Percentiles rank a stretch among this genome's conserved stretches.
These are phyloP conservation scores for Phytophthora citricola DNA, from an alignment of 352 stramenopile genomes.

Conservation along the genomic window DNA sequence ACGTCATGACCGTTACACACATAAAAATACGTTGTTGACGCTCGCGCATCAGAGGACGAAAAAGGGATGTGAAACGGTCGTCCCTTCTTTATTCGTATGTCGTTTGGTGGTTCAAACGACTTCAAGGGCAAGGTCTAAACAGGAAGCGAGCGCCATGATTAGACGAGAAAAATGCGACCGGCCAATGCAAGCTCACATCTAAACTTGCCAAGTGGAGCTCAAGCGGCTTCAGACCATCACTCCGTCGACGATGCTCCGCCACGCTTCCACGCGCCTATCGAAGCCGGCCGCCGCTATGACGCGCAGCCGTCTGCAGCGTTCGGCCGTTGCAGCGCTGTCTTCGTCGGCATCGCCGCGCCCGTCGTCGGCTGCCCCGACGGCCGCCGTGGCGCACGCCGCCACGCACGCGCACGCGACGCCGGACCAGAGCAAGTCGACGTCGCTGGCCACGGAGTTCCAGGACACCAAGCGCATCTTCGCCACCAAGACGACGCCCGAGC, in stretches of 20 bases:
- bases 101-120: too few species aligned
- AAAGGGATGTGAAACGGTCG: background rate
- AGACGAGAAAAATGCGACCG: background rate
- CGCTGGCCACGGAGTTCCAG: slow-evolving; percentile 56
- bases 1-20: background rate
- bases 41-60: background rate
- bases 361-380: slow-evolving; percentile 21
- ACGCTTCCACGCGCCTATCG: slow-evolving; percentile 27
- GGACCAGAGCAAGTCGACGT: slow-evolving; percentile 13
- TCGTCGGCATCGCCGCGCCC: slow-evolving; percentile 27
- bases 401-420: slow-evolving; percentile 16
- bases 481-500: slow-evolving; percentile 82
- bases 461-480: slow-evolving; percentile 87
- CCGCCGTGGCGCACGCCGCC: slow-evolving; percentile 12
- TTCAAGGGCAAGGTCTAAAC: too few species aligned
- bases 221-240: slow-evolving; percentile 13
- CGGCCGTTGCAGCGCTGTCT: slow-evolving; percentile 11
- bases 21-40: slow-evolving; percentile 1
- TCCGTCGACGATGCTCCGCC: slow-evolving; percentile 26
- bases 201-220: slow-evolving; percentile 35
- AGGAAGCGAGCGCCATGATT: too few species aligned
- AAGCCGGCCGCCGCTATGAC: slow-evolving; percentile 11
- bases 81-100: too few species aligned
- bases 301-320: slow-evolving; percentile 11
- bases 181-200: slow-evolving; percentile 18